These are phyloP conservation scores for Leishmania amazonensis DNA, from an alignment of 208 protist genomes.

Conservation along the genomic window DNA sequence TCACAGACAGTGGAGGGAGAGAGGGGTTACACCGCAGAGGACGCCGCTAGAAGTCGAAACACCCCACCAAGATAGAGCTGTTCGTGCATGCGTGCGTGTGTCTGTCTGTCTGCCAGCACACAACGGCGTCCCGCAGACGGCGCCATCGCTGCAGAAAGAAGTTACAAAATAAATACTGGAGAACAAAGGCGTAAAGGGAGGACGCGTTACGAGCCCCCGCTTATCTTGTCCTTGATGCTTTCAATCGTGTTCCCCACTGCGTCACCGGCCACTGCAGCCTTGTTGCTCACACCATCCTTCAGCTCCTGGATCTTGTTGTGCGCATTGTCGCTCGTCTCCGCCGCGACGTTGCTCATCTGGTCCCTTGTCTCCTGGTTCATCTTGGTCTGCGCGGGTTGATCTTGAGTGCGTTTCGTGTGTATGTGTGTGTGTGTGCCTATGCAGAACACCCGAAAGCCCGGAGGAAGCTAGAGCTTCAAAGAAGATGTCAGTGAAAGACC, in stretches of 20 bases:
- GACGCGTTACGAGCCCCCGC: not conserved
- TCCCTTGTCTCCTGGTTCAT: conserved; percentile 10
- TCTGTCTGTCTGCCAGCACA: not conserved
- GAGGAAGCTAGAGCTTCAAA: not conserved
- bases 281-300: conserved; percentile 4
- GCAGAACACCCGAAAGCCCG: not conserved
- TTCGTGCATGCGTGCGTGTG: not conserved
- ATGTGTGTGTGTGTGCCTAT: not conserved
- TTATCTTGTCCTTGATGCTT: not conserved
- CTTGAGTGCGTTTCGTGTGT: not conserved
- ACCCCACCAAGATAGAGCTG: not conserved
- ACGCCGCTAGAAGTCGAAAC: not conserved
- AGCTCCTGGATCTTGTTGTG: not conserved
- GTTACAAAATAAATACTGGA: not conserved
- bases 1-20: not conserved
- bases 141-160: not conserved
- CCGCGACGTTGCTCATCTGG: conserved; percentile 6
- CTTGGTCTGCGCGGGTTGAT: not conserved
- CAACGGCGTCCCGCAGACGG: not conserved
- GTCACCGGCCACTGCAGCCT: not conserved
- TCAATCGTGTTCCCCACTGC: not conserved
- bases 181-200: not conserved
- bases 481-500: not conserved
- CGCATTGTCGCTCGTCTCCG: conserved; percentile 2
- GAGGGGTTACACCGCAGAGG: not conserved